These are phyloP conservation scores for Diaporthe ampelina DNA, from an alignment of 2,329 filamentous ascomycete genomes.

Conservation along the genomic window DNA sequence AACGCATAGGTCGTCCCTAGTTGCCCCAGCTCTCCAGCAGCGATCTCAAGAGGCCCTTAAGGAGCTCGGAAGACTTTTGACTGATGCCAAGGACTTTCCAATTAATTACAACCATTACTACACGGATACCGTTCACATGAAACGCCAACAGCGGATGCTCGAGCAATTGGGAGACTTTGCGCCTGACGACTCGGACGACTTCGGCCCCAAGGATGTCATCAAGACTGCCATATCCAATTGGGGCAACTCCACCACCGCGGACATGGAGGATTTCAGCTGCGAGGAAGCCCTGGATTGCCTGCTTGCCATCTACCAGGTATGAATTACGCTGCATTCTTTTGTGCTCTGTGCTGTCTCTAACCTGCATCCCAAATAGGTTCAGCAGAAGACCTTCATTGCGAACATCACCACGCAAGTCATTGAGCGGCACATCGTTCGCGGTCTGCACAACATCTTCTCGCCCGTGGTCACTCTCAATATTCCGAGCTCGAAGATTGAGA, in stretches of 20 bases:
- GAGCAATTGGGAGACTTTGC: not conserved
- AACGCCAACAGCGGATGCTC: not conserved
- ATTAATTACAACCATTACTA: constrained; percentile 37
- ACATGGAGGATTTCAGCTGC: constrained; percentile 33
- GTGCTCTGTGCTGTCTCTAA: not conserved
- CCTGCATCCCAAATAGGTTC: not conserved
- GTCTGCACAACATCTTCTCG: constrained; percentile 22
- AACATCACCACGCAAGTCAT: constrained; percentile 35
- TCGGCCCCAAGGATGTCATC: not conserved
- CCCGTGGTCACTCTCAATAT: not conserved
- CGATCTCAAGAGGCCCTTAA: not conserved
- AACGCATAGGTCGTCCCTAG: too few species aligned
- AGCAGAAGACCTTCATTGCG: constrained; percentile 28
- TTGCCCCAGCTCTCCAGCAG: not conserved
- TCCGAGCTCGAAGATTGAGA: not conserved
- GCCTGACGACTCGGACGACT: too few species aligned
- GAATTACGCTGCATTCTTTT: not conserved
- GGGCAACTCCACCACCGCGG: not conserved
- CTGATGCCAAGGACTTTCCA: not conserved
- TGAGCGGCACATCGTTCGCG: constrained; percentile 23
- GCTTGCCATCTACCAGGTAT: constrained; percentile 36
- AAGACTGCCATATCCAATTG: not conserved
- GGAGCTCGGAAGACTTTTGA: not conserved
- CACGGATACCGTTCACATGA: constrained; percentile 3
- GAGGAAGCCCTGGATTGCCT: constrained; percentile 28